Conservation (phyloP, 345 rosid species). For the Brassica cretica region DNA sequence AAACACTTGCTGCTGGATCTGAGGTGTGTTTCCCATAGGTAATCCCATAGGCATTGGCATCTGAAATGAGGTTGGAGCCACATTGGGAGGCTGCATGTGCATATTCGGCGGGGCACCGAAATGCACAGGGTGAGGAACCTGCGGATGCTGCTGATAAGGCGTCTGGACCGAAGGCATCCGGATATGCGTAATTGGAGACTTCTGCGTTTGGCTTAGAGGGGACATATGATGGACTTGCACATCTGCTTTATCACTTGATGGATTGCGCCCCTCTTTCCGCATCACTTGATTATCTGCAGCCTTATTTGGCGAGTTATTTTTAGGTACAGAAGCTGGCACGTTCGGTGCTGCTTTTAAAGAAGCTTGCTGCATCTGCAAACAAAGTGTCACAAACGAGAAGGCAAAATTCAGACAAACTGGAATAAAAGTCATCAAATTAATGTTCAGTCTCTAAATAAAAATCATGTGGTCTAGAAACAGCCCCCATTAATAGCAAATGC, state of each 20-base stretch:
- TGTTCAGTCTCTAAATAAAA: neutral
- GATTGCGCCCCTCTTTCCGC: conserved; percentile 48
- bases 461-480: neutral
- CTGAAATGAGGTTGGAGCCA: conserved; percentile 58
- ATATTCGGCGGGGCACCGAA: conserved; percentile 64
- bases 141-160: conserved; percentile 73
- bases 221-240: conserved; percentile 50
- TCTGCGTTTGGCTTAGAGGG: conserved; percentile 54
- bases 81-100: conserved; percentile 74
- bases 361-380: conserved; percentile 73
- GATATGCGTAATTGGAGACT: conserved; percentile 52
- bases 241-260: conserved; percentile 56
- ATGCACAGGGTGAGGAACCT: conserved; percentile 54
- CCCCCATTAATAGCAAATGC: neutral
- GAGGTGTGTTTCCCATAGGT: conserved; percentile 58
- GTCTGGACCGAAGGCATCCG: conserved; percentile 69
- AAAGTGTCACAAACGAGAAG: conserved; percentile 22
- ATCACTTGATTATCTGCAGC: conserved; percentile 51
- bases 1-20: neutral
- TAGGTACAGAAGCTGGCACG: conserved; percentile 58
- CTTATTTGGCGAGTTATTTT: conserved; percentile 53
- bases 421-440: conserved; percentile 8
- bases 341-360: conserved; percentile 52
- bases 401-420: neutral
- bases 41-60: conserved; percentile 70